phyloP scores from a whole-genome alignment of 345 rosid species.

The Noccaea bulbosa region DNA sequence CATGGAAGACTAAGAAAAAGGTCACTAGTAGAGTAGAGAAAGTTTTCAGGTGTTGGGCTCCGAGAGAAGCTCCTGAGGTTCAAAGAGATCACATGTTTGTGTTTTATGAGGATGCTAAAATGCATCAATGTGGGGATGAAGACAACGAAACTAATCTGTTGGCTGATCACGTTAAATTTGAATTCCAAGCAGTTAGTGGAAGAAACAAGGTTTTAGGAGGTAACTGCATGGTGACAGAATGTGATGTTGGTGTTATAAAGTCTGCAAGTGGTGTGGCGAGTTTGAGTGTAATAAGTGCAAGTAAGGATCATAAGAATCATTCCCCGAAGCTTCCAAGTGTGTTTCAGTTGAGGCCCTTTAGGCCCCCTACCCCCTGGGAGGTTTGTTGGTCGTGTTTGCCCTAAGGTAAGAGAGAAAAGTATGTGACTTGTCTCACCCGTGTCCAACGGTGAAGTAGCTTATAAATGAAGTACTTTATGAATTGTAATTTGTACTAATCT shows the following conservation, averaged over 20 bases:
- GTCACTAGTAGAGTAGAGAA: not conserved
- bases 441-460: too few species aligned
- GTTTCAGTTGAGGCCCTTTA: not conserved
- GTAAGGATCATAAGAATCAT: slow-evolving; percentile 8
- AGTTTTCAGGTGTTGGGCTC: slow-evolving; percentile 20
- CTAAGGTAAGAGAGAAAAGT: not conserved
- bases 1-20: slow-evolving; percentile 7
- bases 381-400: slow-evolving; percentile 26
- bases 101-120: slow-evolving; percentile 9
- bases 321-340: slow-evolving; percentile 12
- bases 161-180: slow-evolving; percentile 11
- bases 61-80: slow-evolving; percentile 23
- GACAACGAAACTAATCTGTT: not conserved
- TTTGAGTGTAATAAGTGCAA: slow-evolving; percentile 17
- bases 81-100: slow-evolving; percentile 25
- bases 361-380: too few species aligned
- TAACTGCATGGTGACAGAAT: slow-evolving; percentile 26
- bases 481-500: too few species aligned
- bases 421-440: too few species aligned
- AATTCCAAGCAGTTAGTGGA: slow-evolving; percentile 5
- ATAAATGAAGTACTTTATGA: too few species aligned
- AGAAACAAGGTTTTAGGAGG: slow-evolving; percentile 22
- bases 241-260: slow-evolving; percentile 19
- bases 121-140: not conserved
- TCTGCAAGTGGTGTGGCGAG: not conserved